These are phyloP conservation scores for Alternaria infectoria DNA, from an alignment of 2,329 filamentous ascomycete genomes.

Conservation along the genomic window DNA sequence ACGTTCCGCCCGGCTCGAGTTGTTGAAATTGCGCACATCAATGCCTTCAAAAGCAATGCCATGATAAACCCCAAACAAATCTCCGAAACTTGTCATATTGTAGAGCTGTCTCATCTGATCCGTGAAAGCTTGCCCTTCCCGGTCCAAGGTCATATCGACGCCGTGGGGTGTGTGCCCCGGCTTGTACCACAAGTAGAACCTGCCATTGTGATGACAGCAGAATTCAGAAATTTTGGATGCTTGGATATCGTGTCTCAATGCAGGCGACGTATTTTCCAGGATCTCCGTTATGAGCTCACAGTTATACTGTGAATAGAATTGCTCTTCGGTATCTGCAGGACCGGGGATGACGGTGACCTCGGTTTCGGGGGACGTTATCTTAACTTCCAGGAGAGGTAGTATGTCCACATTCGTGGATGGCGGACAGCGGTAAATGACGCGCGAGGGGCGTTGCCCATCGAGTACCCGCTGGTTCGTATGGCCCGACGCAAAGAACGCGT, in stretches of 20 bases:
- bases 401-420: background rate
- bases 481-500: background rate
- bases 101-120: background rate
- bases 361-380: background rate
- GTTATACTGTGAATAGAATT: rapidly evolving
- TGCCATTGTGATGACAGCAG: background rate
- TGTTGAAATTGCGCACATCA: background rate
- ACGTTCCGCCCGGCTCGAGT: background rate
- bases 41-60: background rate
- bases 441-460: background rate
- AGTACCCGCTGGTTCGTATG: background rate
- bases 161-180: background rate
- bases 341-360: background rate
- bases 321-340: background rate
- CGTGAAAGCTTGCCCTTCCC: background rate
- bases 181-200: background rate
- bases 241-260: background rate
- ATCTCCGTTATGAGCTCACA: background rate
- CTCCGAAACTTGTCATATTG: background rate
- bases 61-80: background rate
- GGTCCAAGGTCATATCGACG: background rate
- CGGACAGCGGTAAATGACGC: background rate
- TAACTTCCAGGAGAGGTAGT: background rate
- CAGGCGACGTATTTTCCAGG: background rate
- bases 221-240: background rate